Evolutionary conservation across 768 basidiomycete species (phyloP), one percentile per base, ranked within the genome.

Genomic region (Lactarius deliciosus): DNA sequence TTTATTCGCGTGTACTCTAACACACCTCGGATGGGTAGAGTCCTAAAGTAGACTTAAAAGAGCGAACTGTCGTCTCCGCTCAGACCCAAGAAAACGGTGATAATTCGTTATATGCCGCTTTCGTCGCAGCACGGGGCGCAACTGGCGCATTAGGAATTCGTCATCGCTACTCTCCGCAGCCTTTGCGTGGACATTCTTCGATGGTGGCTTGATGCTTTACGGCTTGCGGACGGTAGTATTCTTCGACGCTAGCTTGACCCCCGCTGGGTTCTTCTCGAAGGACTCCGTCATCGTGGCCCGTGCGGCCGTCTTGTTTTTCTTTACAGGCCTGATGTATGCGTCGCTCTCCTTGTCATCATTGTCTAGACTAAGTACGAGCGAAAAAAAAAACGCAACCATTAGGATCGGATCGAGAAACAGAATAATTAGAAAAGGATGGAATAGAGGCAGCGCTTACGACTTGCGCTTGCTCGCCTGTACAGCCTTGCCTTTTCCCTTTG

Each of bases 381-480:
- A 16, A 34, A 10, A 56, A 25, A 56, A 25, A 43, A 30, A 18
- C 6, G 22, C 54, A 11, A 13, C 13, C 34, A 32, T 58, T 34
- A 20, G 25, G 36, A 41, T 18, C 5, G 16, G 10, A 41, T 18
- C 5, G 16, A 8, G 28, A 41, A 15, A 41, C 16, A 8, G 0
- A 18, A 11, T 9, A 5, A 10, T 7, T 2, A 41, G 5, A 13
- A 40, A 15, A 5, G 50, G 16, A 10, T 4, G 2, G 55, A 18
- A 36, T 36, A 38, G 62, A n/a, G 22, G 18, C 15, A 15, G 4
- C 11, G 74, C 80, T 38, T 60, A 88, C 91, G 84, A 89, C 76
- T 92, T 93, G 53, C 90, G 85, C 76, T 92, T 92, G 53, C 56
- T 28, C 18, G 72, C 70, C n/a, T 74, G 74, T 71, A 79, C 80